Conservation (phyloP, 768 basidiomycete species). For the Kwoniella bestiolae region DNA sequence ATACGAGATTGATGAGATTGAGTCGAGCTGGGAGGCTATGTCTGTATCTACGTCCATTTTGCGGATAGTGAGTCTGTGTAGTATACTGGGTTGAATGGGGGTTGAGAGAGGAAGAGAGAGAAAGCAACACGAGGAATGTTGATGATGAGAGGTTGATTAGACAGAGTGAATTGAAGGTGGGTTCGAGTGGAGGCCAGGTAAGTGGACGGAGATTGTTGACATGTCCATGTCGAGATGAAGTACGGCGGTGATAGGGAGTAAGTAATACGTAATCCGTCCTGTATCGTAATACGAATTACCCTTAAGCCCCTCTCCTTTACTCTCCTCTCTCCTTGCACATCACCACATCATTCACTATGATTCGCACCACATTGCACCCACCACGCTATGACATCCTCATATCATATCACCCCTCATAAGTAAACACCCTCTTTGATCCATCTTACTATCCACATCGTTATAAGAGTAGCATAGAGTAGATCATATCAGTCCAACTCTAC, state of each 20-base stretch:
- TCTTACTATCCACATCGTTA: not conserved
- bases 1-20: slow-evolving; percentile 33
- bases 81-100: not conserved
- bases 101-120: not conserved
- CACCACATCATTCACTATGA: no score
- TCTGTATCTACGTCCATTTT: slow-evolving; percentile 34
- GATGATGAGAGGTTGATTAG: no score
- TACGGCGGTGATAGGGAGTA: no score
- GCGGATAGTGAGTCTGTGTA: no score
- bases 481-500: no score
- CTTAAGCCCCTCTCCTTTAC: not conserved
- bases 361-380: not conserved
- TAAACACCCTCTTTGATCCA: no score
- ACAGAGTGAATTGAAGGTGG: no score
- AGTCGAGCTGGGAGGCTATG: slow-evolving; percentile 22
- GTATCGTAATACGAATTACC: not conserved
- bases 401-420: no score
- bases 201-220: no score
- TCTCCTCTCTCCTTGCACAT: not conserved
- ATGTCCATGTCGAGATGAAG: no score
- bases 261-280: not conserved
- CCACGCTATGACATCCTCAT: slow-evolving; percentile 5
- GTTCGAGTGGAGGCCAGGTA: no score
- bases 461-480: not conserved
- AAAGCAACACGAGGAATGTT: slow-evolving; percentile 1